Evolutionary conservation across 306 rosid species (phyloP).

Genomic region (Acacia melanoxylon): DNA sequence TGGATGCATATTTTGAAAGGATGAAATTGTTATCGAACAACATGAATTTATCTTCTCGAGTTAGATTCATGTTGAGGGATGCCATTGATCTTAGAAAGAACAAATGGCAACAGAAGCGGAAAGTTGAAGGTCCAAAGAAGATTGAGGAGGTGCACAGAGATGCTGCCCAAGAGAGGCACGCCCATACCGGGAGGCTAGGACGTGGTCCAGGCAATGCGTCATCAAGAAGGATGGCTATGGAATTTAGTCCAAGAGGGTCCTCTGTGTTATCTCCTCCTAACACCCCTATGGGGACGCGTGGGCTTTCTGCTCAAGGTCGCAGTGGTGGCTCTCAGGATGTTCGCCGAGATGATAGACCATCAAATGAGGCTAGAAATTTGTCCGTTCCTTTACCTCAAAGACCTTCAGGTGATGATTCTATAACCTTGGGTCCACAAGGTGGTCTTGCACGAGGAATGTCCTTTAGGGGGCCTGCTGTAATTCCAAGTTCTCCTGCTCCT

Average conservation of each 20-base stretch:
- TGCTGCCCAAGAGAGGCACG: constrained; percentile 91
- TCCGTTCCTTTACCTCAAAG: constrained; percentile 65
- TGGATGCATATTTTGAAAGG: constrained; percentile 77
- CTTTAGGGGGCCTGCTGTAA: constrained; percentile 63
- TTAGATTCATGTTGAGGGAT: constrained; percentile 94
- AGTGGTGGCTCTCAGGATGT: constrained; percentile 79
- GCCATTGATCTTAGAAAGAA: constrained; percentile 83
- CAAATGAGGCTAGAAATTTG: constrained; percentile 60
- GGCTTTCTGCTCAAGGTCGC: constrained; percentile 58
- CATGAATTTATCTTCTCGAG: constrained; percentile 82
- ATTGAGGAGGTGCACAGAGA: constrained; percentile 98
- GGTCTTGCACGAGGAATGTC: constrained; percentile 98
- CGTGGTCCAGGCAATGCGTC: constrained; percentile 72
- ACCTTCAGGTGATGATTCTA: constrained; percentile 62
- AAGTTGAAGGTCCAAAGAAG: constrained; percentile 96
- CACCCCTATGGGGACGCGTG: constrained; percentile 66
- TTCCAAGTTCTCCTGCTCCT: constrained; percentile 40
- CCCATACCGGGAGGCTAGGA: constrained; percentile 68
- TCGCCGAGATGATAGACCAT: constrained; percentile 62
- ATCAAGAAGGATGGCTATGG: constrained; percentile 66
- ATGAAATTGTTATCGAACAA: constrained; percentile 67
- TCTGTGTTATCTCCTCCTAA: constrained; percentile 61
- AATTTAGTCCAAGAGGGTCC: constrained; percentile 69
- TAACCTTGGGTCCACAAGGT: constrained; percentile 93
- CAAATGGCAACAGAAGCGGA: constrained; percentile 93